These are phyloP conservation scores for Ogataea neopini DNA, from an alignment of 805 yeast genomes.

Conservation along the genomic window DNA sequence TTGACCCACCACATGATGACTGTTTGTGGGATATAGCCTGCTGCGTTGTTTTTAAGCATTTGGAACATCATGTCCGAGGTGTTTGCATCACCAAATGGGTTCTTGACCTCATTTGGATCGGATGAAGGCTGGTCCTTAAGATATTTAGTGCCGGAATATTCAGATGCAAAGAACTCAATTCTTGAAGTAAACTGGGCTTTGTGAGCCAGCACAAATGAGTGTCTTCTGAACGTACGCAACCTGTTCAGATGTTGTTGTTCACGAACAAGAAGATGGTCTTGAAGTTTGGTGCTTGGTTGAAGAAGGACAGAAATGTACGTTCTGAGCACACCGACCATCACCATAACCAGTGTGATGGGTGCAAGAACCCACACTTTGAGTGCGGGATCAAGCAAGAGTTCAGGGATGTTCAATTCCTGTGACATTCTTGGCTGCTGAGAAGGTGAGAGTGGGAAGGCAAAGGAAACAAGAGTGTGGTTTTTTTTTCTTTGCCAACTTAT, in stretches of 20 bases:
- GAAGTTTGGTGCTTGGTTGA: constrained; percentile 57
- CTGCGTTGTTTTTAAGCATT: constrained; percentile 78
- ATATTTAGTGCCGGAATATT: constrained; percentile 44
- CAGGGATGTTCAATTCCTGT: constrained; percentile 40
- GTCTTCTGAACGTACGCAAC: constrained; percentile 56
- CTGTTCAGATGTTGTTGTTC: constrained; percentile 67
- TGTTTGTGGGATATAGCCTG: constrained; percentile 89
- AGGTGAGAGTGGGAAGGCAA: background rate
- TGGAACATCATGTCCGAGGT: constrained; percentile 71
- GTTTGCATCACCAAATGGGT: constrained; percentile 71
- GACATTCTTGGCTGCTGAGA: constrained; percentile 6
- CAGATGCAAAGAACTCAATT: constrained; percentile 52
- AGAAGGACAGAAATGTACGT: constrained; percentile 65
- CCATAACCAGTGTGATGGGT: constrained; percentile 90
- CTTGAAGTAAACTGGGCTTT: constrained; percentile 54
- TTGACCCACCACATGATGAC: constrained; percentile 96
- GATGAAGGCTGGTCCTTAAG: constrained; percentile 47
- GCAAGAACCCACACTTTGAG: constrained; percentile 86
- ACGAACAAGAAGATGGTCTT: constrained; percentile 49
- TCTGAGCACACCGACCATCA: constrained; percentile 78
- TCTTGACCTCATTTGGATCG: constrained; percentile 42
- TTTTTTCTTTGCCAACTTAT: background rate
- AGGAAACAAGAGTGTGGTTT: background rate
- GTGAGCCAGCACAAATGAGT: constrained; percentile 47
- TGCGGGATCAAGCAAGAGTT: constrained; percentile 72